phyloP scores from a whole-genome alignment of 768 basidiomycete species.

The Rhizopogon vulgaris region DNA sequence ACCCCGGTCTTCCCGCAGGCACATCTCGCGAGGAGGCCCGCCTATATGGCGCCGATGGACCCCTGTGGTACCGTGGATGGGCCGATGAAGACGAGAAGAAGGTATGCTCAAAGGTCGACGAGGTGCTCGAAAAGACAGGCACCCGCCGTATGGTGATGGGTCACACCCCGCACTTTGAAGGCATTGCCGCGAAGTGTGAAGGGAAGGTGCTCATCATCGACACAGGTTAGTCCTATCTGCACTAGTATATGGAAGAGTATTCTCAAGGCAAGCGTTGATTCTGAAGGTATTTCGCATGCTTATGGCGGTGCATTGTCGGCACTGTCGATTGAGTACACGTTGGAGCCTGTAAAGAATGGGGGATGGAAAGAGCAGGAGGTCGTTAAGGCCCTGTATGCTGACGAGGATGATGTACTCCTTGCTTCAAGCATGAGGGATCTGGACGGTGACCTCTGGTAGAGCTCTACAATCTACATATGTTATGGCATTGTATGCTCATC shows the following conservation, averaged over 20 bases:
- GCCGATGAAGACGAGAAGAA: slow-evolving; percentile 66
- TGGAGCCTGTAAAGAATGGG: slow-evolving; percentile 49
- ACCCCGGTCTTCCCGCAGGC: slow-evolving; percentile 61
- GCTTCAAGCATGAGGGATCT: slow-evolving; percentile 20
- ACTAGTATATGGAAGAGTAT: background rate
- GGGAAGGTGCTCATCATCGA: slow-evolving; percentile 97
- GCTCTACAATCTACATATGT: background rate
- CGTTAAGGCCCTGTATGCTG: slow-evolving; percentile 29
- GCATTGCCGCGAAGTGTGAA: slow-evolving; percentile 78
- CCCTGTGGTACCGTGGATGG: slow-evolving; percentile 95
- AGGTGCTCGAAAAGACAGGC: slow-evolving; percentile 66
- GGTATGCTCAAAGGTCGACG: slow-evolving; percentile 67
- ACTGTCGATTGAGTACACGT: slow-evolving; percentile 77
- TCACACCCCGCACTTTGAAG: slow-evolving; percentile 89
- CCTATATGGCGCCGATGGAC: slow-evolving; percentile 74
- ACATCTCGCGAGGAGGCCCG: slow-evolving; percentile 61
- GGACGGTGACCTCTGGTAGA: slow-evolving; percentile 11
- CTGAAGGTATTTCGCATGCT: slow-evolving; percentile 83
- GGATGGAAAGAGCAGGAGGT: slow-evolving; percentile 31
- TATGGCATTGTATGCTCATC: no score
- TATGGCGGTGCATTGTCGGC: slow-evolving; percentile 93
- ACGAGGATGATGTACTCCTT: slow-evolving; percentile 25
- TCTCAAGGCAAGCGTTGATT: slow-evolving; percentile 3
- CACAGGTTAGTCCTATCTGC: slow-evolving; percentile 51
- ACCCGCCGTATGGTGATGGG: slow-evolving; percentile 93